Evolutionary conservation across 2,329 filamentous ascomycete genomes (phyloP).

Genomic region (Xylaria digitata): DNA sequence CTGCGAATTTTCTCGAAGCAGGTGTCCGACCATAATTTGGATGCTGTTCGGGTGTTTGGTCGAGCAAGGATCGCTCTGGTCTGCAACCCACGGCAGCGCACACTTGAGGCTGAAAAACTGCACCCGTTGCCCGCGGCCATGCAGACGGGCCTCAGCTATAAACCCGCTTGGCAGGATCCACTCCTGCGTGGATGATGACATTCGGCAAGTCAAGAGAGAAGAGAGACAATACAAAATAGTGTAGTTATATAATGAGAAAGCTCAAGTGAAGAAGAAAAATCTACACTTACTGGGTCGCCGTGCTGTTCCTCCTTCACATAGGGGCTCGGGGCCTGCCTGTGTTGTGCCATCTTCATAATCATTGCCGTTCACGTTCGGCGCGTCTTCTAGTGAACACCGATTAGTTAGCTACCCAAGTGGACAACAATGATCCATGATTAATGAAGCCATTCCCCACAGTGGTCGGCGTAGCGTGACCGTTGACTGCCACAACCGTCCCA

Average conservation of each 20-base stretch:
- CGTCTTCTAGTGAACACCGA: constrained; percentile 30
- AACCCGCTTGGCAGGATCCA: constrained; percentile 37
- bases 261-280: constrained; percentile 21
- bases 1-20: constrained; percentile 57
- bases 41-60: constrained; percentile 38
- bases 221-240: constrained; percentile 7
- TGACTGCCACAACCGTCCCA: constrained; percentile 37
- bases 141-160: constrained; percentile 36
- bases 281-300: constrained; percentile 56
- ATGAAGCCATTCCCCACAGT: constrained; percentile 44
- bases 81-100: constrained; percentile 37
- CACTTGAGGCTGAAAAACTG: constrained; percentile 41
- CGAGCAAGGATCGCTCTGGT: constrained; percentile 39
- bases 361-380: constrained; percentile 45
- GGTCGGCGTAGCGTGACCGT: constrained; percentile 43
- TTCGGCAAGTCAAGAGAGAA: constrained; percentile 16
- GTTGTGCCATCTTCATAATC: constrained; percentile 60
- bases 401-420: constrained; percentile 35
- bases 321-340: constrained; percentile 57
- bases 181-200: constrained; percentile 16
- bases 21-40: constrained; percentile 35
- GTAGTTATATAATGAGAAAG: neutral
- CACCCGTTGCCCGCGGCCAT: constrained; percentile 29
- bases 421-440: constrained; percentile 46
- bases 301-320: constrained; percentile 57